Conservation (phyloP, 1,284 basidiomycete genomes). For the Ceratobasidium sp. region DNA sequence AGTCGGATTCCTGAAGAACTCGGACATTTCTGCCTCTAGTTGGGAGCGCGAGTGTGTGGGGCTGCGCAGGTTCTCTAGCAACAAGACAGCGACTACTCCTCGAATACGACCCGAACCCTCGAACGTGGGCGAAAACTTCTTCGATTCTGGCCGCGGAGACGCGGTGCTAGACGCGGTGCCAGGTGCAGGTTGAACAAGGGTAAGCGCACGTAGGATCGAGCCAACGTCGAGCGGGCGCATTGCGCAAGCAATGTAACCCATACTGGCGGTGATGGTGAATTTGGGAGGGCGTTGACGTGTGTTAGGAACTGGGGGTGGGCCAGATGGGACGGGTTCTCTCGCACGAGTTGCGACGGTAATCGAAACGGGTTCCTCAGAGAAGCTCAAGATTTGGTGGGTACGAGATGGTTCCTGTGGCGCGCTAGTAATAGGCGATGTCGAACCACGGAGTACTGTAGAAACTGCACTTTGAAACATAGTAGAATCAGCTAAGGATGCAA, state of each 20-base stretch:
- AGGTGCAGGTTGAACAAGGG: conserved; percentile 17
- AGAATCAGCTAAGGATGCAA: conserved; percentile 63
- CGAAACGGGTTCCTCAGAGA: conserved; percentile 60
- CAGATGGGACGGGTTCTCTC: conserved; percentile 59
- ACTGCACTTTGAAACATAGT: conserved; percentile 81
- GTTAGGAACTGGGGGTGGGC: conserved; percentile 55
- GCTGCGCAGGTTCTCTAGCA: conserved; percentile 24
- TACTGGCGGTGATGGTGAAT: conserved; percentile 23
- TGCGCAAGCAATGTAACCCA: conserved; percentile 40
- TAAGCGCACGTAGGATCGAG: conserved; percentile 37
- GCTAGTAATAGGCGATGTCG: conserved; percentile 34
- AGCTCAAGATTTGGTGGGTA: conserved; percentile 24
- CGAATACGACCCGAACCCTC: conserved; percentile 40
- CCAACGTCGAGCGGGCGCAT: conserved; percentile 36
- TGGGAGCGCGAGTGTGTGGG: conserved; percentile 22
- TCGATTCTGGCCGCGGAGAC: not conserved
- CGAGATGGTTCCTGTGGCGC: conserved; percentile 40
- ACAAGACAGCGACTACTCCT: conserved; percentile 20
- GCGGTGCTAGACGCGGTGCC: not conserved
- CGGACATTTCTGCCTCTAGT: conserved; percentile 58
- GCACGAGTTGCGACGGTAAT: conserved; percentile 65
- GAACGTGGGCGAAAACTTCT: conserved; percentile 21
- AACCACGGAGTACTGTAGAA: conserved; percentile 56
- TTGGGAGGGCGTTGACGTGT: conserved; percentile 42
- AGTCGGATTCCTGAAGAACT: conserved; percentile 63